Evolutionary conservation across 768 basidiomycete genomes (phyloP).

Genomic region (Xerocomus brunneocitrinus): DNA sequence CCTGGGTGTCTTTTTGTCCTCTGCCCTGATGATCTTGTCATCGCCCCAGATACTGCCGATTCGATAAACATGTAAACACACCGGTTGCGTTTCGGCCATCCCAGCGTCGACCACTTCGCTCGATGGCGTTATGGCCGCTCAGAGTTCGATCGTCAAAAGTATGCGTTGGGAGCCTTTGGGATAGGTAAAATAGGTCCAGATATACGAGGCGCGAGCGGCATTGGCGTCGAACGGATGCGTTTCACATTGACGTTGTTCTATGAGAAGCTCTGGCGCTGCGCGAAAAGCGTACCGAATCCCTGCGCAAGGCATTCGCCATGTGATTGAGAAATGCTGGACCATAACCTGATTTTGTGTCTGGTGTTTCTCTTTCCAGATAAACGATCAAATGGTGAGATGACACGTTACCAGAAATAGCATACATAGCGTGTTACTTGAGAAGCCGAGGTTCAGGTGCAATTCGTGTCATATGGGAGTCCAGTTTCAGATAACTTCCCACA

Average conservation of each 20-base stretch:
- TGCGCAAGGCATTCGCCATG: not conserved
- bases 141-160: not conserved
- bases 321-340: not conserved
- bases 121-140: not conserved
- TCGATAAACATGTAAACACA: slow-evolving; percentile 27
- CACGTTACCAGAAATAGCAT: not conserved
- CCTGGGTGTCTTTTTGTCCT: slow-evolving; percentile 25
- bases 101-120: not conserved
- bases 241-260: slow-evolving; percentile 1
- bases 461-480: not conserved
- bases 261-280: not conserved
- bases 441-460: not conserved
- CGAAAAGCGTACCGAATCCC: not conserved
- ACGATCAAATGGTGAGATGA: too few relatives aligned
- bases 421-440: not conserved
- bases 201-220: not conserved
- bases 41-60: slow-evolving; percentile 27
- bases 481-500: not conserved
- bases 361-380: not conserved
- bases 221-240: not conserved
- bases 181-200: not conserved
- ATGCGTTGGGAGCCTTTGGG: not conserved
- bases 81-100: slow-evolving; percentile 5
- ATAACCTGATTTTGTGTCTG: not conserved
- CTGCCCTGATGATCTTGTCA: slow-evolving; percentile 25